Percentiles rank a stretch among this genome's conserved stretches.
Conservation (phyloP, 1,284 basidiomycete genomes). For the Termitomyces sp. region DNA sequence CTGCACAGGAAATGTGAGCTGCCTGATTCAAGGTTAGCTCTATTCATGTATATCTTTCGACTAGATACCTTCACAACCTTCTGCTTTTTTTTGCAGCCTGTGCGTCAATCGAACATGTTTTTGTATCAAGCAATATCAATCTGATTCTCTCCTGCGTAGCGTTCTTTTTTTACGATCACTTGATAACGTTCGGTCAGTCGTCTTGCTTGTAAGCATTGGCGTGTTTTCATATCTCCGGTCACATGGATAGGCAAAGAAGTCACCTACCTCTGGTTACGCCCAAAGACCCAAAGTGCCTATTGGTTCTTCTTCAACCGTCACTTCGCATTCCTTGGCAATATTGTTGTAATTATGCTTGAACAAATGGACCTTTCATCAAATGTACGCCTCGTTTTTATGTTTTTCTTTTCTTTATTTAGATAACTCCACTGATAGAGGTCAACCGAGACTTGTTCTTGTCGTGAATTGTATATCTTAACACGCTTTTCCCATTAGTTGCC, state of each 20-base stretch:
- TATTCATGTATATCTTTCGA: neutral
- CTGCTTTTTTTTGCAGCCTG: slow-evolving; percentile 26
- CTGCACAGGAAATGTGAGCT: neutral
- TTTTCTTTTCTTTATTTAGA: neutral
- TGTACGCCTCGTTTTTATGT: slow-evolving; percentile 14
- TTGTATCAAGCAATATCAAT: neutral
- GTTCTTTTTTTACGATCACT: slow-evolving; percentile 34
- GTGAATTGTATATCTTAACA: neutral
- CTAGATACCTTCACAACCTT: slow-evolving; percentile 21
- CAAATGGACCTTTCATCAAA: slow-evolving; percentile 16
- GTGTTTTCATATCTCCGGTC: neutral
- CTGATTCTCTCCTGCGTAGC: slow-evolving; percentile 19
- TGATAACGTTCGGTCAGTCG: slow-evolving; percentile 27
- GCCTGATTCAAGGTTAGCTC: neutral
- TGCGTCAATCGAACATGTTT: slow-evolving; percentile 9
- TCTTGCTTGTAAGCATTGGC: neutral
- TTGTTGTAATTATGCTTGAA: slow-evolving; percentile 27
- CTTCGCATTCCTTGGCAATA: slow-evolving; percentile 32
- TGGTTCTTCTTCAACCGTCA: slow-evolving; percentile 43
- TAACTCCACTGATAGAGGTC: slow-evolving; percentile 11
- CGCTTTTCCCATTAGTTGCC: slow-evolving; percentile 7
- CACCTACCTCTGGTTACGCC: slow-evolving; percentile 34
- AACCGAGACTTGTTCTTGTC: neutral
- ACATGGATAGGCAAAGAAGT: slow-evolving; percentile 29
- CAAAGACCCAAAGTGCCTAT: slow-evolving; percentile 30